Evolutionary conservation across 2,329 filamentous ascomycete genomes (phyloP).

Genomic region (Neopestalotiopsis sp.): DNA sequence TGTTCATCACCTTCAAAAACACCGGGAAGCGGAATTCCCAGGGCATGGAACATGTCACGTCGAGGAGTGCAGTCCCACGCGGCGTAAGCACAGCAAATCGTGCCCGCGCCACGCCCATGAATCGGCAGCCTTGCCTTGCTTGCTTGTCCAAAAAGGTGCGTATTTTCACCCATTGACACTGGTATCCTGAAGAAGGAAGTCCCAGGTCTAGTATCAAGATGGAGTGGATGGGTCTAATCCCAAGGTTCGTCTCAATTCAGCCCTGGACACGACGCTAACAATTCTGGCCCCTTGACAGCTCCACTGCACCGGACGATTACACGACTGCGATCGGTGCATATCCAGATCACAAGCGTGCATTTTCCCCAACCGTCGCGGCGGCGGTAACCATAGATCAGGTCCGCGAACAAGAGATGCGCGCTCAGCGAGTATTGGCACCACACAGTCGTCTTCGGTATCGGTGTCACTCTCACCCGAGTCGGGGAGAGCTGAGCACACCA

Average conservation of each 20-base stretch:
- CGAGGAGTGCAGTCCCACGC: slow-evolving; percentile 12
- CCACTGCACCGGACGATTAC: slow-evolving; percentile 18
- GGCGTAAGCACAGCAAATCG: not conserved
- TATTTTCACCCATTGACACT: not conserved
- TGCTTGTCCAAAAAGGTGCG: slow-evolving; percentile 20
- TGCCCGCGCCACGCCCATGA: slow-evolving; percentile 4
- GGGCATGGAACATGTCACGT: slow-evolving; percentile 21
- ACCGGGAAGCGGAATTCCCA: not conserved
- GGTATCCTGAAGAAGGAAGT: not conserved
- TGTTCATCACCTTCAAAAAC: slow-evolving; percentile 25
- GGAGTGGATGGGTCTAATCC: not conserved
- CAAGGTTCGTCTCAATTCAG: not conserved
- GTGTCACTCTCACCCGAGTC: not conserved
- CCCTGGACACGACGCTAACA: not conserved
- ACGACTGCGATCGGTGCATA: slow-evolving; percentile 19
- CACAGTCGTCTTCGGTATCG: not conserved
- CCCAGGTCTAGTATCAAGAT: not conserved
- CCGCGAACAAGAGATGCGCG: not conserved
- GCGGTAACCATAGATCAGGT: not conserved
- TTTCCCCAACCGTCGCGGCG: slow-evolving; percentile 14
- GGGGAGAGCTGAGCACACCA: not conserved
- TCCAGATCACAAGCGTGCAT: slow-evolving; percentile 19
- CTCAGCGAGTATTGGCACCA: not conserved
- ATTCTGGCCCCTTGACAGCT: slow-evolving; percentile 12
- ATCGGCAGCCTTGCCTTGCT: slow-evolving; percentile 18